Evolutionary conservation across 768 basidiomycete species (phyloP).

Genomic region (Mycena vulgaris): DNA sequence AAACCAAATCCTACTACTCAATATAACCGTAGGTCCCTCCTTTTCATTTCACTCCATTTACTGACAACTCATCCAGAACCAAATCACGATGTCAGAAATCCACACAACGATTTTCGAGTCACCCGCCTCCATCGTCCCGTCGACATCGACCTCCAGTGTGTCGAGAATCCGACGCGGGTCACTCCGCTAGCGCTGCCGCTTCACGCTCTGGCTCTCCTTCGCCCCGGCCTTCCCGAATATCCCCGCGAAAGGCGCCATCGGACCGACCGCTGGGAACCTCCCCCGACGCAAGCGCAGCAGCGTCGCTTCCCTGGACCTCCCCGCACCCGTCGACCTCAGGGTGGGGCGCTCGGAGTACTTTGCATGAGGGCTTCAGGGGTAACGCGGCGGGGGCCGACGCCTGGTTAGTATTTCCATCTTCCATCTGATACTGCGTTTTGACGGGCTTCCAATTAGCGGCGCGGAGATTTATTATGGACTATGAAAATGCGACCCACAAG

Average conservation of each 20-base stretch:
- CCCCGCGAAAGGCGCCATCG: constrained; percentile 14
- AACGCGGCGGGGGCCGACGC: too few species aligned
- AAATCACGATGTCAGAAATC: background rate
- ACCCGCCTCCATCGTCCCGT: background rate
- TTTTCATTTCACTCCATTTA: too few species aligned
- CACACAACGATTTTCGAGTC: background rate
- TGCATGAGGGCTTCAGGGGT: background rate
- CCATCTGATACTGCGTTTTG: too few species aligned
- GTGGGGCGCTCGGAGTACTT: background rate
- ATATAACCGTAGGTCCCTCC: too few species aligned
- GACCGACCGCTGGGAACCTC: constrained; percentile 14
- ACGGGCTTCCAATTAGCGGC: too few species aligned
- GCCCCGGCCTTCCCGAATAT: background rate
- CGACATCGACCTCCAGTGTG: background rate
- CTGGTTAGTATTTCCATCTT: too few species aligned
- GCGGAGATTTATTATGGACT: too few species aligned
- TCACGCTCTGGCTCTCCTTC: background rate
- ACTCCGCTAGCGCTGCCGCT: constrained; percentile 11
- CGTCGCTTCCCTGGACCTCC: constrained; percentile 9
- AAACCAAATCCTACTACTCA: too few species aligned
- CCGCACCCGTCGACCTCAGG: background rate
- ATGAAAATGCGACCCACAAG: too few species aligned
- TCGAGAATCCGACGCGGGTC: background rate
- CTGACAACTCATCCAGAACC: too few species aligned
- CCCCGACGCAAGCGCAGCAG: constrained; percentile 30